Evolutionary conservation across 306 rosid species (phyloP).

Genomic region (cucumber (Cucumis sativus)): DNA sequence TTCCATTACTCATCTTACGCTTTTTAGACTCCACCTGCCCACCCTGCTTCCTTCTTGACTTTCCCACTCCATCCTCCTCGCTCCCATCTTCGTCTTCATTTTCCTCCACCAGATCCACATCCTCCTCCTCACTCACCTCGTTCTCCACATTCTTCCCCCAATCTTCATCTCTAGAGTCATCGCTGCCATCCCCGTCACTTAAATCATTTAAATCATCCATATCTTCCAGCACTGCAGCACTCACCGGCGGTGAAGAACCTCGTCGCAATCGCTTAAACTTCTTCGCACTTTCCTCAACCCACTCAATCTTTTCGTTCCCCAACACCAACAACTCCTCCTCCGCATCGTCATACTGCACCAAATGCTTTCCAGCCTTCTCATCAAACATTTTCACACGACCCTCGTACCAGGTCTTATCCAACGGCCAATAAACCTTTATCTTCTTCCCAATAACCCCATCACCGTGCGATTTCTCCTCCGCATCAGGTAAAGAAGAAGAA

Average conservation of each 20-base stretch:
- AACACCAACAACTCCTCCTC: constrained; percentile 57
- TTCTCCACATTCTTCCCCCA: constrained; percentile 50
- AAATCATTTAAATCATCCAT: constrained; percentile 9
- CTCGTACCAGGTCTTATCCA: constrained; percentile 71
- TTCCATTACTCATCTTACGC: constrained; percentile 29
- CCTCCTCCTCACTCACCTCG: constrained; percentile 26
- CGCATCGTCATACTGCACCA: constrained; percentile 54
- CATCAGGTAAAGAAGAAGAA: background rate
- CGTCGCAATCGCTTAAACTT: constrained; percentile 40
- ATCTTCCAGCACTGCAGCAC: constrained; percentile 11
- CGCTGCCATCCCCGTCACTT: constrained; percentile 16
- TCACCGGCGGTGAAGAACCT: background rate
- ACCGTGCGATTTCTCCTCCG: constrained; percentile 12
- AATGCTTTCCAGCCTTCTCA: constrained; percentile 30
- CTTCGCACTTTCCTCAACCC: constrained; percentile 28
- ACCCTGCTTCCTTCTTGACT: constrained; percentile 22
- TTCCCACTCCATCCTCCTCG: constrained; percentile 17
- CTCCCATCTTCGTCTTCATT: constrained; percentile 37
- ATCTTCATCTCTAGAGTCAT: constrained; percentile 67
- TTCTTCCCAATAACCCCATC: constrained; percentile 51
- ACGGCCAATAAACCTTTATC: constrained; percentile 72
- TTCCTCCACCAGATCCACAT: constrained; percentile 22
- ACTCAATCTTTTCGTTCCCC: constrained; percentile 52
- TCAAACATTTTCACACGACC: constrained; percentile 52
- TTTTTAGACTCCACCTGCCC: constrained; percentile 25